These are phyloP conservation scores for Fusarium succisae DNA, from an alignment of 2,329 filamentous ascomycete genomes.

Conservation along the genomic window DNA sequence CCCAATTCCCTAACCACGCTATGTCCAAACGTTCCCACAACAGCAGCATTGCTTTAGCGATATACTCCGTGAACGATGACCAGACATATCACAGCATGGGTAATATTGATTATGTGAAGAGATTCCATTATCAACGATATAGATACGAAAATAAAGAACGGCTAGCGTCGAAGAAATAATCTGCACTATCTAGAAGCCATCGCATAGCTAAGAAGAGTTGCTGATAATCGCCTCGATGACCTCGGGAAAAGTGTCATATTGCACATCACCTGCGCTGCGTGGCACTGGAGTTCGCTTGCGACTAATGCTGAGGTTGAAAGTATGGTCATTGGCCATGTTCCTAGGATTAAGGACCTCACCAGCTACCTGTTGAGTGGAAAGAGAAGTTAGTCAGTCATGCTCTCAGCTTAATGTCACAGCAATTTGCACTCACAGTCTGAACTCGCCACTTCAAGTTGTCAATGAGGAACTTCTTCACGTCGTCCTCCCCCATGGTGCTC, in stretches of 20 bases:
- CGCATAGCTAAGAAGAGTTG: background rate
- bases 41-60: too few species aligned
- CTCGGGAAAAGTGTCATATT: background rate
- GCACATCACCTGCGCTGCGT: background rate
- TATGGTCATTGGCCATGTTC: fast-evolving
- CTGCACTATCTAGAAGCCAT: background rate
- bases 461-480: background rate
- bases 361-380: background rate
- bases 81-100: too few species aligned
- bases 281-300: background rate
- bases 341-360: background rate
- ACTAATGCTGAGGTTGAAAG: background rate
- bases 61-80: too few species aligned
- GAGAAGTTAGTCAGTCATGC: fast-evolving
- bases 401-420: fast-evolving
- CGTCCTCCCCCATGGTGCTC: fast-evolving
- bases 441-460: background rate
- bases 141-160: too few species aligned
- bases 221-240: background rate
- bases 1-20: fast-evolving
- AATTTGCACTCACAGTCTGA: fast-evolving
- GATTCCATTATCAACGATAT: too few species aligned
- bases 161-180: background rate
- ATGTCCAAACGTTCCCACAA: too few species aligned
- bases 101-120: fast-evolving